Conservation (phyloP, 192 early-diverging fungal genomes). For the Polychytrium aggregatum region DNA sequence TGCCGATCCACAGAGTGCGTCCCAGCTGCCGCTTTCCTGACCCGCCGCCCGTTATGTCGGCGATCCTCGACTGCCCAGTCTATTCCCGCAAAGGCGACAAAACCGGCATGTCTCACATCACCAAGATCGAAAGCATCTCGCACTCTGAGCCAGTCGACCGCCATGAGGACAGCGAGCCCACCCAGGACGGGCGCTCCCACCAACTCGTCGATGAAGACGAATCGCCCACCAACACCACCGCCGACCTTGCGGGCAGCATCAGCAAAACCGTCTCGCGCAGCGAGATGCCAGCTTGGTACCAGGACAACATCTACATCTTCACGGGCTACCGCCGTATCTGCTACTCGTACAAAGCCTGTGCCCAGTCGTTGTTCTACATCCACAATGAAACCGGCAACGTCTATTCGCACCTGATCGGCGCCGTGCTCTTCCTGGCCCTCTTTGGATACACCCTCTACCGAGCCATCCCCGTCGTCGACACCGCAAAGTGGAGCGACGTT, state of each 20-base stretch:
- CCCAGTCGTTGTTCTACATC: constrained; percentile 62
- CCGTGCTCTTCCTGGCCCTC: constrained; percentile 35
- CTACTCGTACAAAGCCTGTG: constrained; percentile 63
- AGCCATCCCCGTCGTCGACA: constrained; percentile 24
- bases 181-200: too few species aligned
- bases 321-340: constrained; percentile 70
- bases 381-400: constrained; percentile 96
- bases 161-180: too few species aligned
- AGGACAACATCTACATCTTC: constrained; percentile 69
- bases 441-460: constrained; percentile 10
- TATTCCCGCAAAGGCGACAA: too few species aligned
- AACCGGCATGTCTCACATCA: too few species aligned
- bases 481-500: constrained; percentile 50
- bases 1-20: too few species aligned
- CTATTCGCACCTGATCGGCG: constrained; percentile 73
- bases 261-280: constrained; percentile 1
- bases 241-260: constrained; percentile 1
- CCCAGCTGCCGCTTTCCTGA: too few species aligned
- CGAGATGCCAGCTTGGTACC: constrained; percentile 20
- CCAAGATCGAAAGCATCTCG: too few species aligned
- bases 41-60: too few species aligned
- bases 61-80: too few species aligned
- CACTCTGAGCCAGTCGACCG: too few species aligned
- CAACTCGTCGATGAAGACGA: too few species aligned
- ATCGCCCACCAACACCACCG: constrained; percentile 2